phyloP scores from a whole-genome alignment of 129 eudicot genomes.

The carrot (Daucus carota) region DNA sequence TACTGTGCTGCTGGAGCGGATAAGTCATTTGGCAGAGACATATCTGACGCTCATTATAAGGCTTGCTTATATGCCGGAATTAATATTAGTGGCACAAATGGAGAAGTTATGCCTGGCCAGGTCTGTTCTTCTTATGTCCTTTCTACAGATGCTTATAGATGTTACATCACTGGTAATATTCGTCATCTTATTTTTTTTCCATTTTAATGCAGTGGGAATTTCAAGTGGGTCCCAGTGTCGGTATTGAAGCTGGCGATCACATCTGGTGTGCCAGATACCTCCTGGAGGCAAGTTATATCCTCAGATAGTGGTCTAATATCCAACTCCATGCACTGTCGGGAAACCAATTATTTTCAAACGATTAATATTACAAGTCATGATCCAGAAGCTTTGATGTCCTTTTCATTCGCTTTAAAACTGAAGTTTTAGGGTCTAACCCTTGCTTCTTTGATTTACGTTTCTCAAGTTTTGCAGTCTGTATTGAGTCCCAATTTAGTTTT shows the following conservation, averaged over 20 bases:
- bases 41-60: slow-evolving; percentile 97
- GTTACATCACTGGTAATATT: neutral
- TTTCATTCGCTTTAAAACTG: neutral
- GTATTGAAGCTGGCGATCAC: slow-evolving; percentile 96
- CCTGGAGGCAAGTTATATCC: slow-evolving; percentile 59
- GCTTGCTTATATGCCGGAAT: slow-evolving; percentile 98
- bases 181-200: neutral
- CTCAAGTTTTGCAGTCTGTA: neutral
- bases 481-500: neutral
- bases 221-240: slow-evolving; percentile 98
- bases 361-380: neutral
- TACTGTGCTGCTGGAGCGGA: slow-evolving; percentile 99
- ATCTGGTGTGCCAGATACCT: slow-evolving; percentile 96
- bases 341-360: neutral
- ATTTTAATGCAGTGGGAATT: slow-evolving; percentile 75
- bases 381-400: neutral
- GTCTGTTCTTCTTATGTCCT: slow-evolving; percentile 31
- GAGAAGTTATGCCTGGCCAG: slow-evolving; percentile 99
- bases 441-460: neutral
- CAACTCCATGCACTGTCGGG: neutral
- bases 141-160: neutral
- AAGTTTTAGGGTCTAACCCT: neutral
- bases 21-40: slow-evolving; percentile 93
- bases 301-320: neutral
- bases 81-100: slow-evolving; percentile 94